Percentiles rank a stretch among this genome's conserved stretches.
phyloP scores from a whole-genome alignment of 306 rosid species.

The Quercus parvula region DNA sequence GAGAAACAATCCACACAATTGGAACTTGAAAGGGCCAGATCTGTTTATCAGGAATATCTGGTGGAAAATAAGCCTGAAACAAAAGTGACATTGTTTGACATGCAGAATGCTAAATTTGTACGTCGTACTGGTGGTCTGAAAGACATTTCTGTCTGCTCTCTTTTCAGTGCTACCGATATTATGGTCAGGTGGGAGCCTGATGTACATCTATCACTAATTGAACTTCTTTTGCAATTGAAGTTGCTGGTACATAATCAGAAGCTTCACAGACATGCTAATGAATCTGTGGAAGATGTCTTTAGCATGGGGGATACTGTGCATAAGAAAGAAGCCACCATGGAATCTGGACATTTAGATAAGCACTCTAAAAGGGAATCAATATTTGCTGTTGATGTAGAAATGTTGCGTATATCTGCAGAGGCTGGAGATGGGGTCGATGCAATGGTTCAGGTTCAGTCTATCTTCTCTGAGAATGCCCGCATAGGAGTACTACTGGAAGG shows the following conservation, averaged over 20 bases:
- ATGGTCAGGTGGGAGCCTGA: conserved; percentile 95
- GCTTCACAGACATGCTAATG: conserved; percentile 52
- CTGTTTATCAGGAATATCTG: conserved; percentile 77
- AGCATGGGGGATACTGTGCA: conserved; percentile 40
- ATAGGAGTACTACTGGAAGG: conserved; percentile 98
- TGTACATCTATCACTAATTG: conserved; percentile 73
- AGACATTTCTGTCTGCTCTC: conserved; percentile 91
- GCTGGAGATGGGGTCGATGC: conserved; percentile 96
- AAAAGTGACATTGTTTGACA: conserved; percentile 76
- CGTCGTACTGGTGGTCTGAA: conserved; percentile 84
- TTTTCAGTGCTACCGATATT: conserved; percentile 96
- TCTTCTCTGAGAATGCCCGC: conserved; percentile 96
- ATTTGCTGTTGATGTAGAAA: conserved; percentile 91
- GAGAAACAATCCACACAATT: conserved; percentile 85
- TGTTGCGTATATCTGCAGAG: conserved; percentile 75
- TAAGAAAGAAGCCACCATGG: conserved; percentile 50
- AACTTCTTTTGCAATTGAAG: conserved; percentile 76
- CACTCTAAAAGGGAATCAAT: conserved; percentile 83
- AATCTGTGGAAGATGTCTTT: conserved; percentile 35
- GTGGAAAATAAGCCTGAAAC: conserved; percentile 61
- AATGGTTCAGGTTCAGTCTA: conserved; percentile 85
- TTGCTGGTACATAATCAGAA: conserved; percentile 64
- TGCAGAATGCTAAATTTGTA: conserved; percentile 96
- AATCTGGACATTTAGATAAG: conserved; percentile 59
- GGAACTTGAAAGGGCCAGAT: conserved; percentile 91